A percentile compares a stretch with the other conserved stretches of the same genome.
Evolutionary conservation across 129 eudicot genomes (phyloP).

Genomic region (Flaveria robusta): DNA sequence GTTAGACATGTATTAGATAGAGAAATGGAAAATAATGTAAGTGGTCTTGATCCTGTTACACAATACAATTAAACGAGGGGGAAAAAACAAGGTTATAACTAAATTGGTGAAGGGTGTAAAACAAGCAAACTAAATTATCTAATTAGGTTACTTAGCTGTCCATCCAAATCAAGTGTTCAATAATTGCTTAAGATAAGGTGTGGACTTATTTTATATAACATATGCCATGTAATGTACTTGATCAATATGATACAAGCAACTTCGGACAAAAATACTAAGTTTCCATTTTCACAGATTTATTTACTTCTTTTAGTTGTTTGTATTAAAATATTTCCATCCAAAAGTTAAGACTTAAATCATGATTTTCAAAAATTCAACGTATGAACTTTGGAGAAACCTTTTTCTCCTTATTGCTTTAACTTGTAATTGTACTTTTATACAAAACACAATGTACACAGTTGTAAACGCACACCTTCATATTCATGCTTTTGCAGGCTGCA

Average conservation of each 20-base stretch:
- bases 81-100: neutral
- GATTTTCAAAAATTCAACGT: neutral
- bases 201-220: neutral
- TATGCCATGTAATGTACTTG: no score
- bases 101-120: neutral
- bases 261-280: no score
- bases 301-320: neutral
- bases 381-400: neutral
- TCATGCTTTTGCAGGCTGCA: no score
- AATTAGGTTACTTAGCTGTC: neutral
- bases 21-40: neutral
- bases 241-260: no score
- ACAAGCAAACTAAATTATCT: neutral
- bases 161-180: neutral
- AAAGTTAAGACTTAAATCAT: neutral
- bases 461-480: no score
- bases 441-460: no score
- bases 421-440: no score
- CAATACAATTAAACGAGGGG: neutral
- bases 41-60: neutral
- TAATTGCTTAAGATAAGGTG: neutral
- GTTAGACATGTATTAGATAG: conserved; percentile 25
- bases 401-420: neutral
- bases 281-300: no score
- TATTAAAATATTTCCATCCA: neutral